A percentile compares a stretch with the other conserved stretches of the same genome.
These are phyloP conservation scores for Fagopyrum homotropicum DNA, from an alignment of 148 eudicot species.

Conservation along the genomic window DNA sequence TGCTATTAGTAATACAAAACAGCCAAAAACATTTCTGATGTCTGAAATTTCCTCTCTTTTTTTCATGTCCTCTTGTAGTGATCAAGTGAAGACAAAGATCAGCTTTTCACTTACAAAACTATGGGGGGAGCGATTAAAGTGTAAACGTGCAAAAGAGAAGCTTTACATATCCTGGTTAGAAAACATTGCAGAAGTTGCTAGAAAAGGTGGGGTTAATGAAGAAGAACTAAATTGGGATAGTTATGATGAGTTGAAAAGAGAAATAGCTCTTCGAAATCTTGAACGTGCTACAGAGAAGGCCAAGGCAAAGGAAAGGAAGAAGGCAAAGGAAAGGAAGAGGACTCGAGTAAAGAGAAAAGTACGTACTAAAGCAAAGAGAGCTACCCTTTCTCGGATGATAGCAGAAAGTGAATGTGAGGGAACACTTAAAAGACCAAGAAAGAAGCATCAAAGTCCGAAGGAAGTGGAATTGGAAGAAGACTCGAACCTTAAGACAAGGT, in stretches of 20 bases:
- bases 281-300: constrained; percentile 38
- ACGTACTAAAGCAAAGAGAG: constrained; percentile 28
- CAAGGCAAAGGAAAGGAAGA: constrained; percentile 38
- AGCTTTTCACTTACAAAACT: constrained; percentile 50
- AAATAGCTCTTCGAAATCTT: constrained; percentile 37
- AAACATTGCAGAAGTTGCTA: constrained; percentile 74
- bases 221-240: constrained; percentile 78
- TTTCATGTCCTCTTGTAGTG: constrained; percentile 37
- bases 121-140: constrained; percentile 62
- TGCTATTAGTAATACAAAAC: background rate
- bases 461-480: constrained; percentile 41
- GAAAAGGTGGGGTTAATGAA: constrained; percentile 54
- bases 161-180: constrained; percentile 61
- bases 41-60: background rate
- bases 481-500: constrained; percentile 38
- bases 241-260: constrained; percentile 48
- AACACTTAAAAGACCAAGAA: constrained; percentile 21
- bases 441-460: constrained; percentile 24
- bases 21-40: background rate
- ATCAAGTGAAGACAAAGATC: constrained; percentile 58
- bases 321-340: constrained; percentile 37
- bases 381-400: background rate
- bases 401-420: constrained; percentile 16
- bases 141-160: constrained; percentile 54
- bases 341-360: constrained; percentile 31